Conservation (phyloP, 257 asterid species). For the Fraxinus quadrangulata region DNA sequence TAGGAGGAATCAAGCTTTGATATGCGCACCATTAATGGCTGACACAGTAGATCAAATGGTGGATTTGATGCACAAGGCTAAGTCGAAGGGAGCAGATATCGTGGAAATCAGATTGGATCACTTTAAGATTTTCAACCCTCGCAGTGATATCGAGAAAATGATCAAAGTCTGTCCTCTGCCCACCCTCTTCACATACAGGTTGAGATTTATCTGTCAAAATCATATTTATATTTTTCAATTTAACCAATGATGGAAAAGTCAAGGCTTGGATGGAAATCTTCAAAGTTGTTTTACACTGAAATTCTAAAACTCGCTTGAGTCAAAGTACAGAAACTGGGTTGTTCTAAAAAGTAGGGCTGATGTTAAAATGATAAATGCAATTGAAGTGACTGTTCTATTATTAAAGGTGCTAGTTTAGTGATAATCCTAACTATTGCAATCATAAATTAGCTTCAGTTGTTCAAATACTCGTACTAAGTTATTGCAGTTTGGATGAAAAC, state of each 20-base stretch:
- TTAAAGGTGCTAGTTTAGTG: not conserved
- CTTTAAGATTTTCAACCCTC: constrained; percentile 64
- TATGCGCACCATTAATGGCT: constrained; percentile 94
- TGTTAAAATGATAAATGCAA: no score
- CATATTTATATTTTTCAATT: not conserved
- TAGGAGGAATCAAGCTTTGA: constrained; percentile 68
- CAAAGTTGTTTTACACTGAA: not conserved
- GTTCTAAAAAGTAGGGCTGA: not conserved
- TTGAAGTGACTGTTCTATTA: not conserved
- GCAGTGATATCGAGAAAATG: constrained; percentile 50
- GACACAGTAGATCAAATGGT: constrained; percentile 75
- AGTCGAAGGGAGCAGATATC: constrained; percentile 82
- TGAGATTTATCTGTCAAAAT: constrained; percentile 24
- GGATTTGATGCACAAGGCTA: constrained; percentile 68
- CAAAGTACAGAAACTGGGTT: not conserved
- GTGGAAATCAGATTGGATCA: constrained; percentile 90
- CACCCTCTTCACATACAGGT: constrained; percentile 97
- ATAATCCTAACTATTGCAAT: not conserved
- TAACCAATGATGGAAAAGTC: not conserved
- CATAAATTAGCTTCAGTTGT: not conserved
- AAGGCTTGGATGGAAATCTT: not conserved
- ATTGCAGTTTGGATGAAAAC: no score
- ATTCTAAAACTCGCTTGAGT: not conserved
- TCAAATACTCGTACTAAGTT: not conserved
- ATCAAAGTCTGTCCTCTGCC: constrained; percentile 83